Base-by-base conservation (phyloP, 164 flowering plant genomes). In the Magnolia sinica region DNA sequence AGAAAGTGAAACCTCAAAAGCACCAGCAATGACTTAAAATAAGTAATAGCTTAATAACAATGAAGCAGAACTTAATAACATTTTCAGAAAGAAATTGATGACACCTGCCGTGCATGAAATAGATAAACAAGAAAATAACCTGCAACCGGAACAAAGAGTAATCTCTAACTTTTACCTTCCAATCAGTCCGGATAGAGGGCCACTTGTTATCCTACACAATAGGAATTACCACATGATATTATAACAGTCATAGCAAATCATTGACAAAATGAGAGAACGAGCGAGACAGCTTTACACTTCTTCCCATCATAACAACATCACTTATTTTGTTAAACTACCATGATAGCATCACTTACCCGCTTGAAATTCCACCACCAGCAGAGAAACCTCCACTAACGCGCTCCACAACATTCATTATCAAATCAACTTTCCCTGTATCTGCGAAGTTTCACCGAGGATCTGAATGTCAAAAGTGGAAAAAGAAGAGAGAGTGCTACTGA, bases 351-450 rank as follows among this genome's bases (percentile, higher is more conserved):
- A 85, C 98, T 81, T 85, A 96, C 99, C 99, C 99, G 84, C 95
- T 92, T 68, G 99, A 96, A 81, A 96, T 91, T 45, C 98, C 99
- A 87, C 98, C 99, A 84, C 99, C 98, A 78, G 97, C 99, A 78
- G 98, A 94, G 79, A 96, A 93, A 63, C 98, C 98, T 79, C 98
- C 98, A 84, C 95, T 92, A 63, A 86, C 90, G 51, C 98, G 97
- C 84, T 96, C 99, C 72, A 94, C 97, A 77, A 86, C 87, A 86
- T 94, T 96, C 95, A 96, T 88, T 64, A 85, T 79, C 80, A 96
- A 82, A 86, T 96, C 99, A 84, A 96, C 98, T 83, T 94, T 96
- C 29, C 90, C 92, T 50, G 92, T 86, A 79, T 96, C 99, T 96
- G 81, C 51, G 81, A 64, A 9, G 14, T 81, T 59, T 64, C 52